Evolutionary conservation across 129 eudicot species (phyloP).

Genomic region (Cynara cardunculus): DNA sequence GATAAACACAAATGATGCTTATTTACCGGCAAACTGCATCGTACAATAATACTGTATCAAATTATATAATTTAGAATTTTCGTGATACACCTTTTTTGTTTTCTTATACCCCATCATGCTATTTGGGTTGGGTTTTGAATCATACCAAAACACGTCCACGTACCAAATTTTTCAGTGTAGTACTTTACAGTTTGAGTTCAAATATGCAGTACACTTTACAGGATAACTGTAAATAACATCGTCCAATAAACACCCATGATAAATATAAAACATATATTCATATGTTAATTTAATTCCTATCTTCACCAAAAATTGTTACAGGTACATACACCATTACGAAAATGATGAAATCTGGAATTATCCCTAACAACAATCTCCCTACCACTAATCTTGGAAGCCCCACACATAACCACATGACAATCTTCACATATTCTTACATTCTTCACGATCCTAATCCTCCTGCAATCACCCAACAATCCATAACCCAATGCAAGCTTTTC

Average conservation of each 20-base stretch:
- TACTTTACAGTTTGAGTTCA: too few species aligned
- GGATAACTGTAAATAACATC: neutral
- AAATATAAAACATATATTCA: neutral
- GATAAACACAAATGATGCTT: too few species aligned
- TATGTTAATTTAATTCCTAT: neutral
- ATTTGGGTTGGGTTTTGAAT: too few species aligned
- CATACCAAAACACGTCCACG: too few species aligned
- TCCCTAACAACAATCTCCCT: constrained; percentile 69
- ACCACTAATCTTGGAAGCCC: constrained; percentile 49
- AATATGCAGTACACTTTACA: neutral
- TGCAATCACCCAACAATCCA: constrained; percentile 37
- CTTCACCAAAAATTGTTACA: constrained; percentile 72
- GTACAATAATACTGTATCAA: too few species aligned
- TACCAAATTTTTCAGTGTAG: too few species aligned
- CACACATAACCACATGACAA: constrained; percentile 62
- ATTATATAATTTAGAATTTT: too few species aligned
- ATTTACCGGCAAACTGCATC: too few species aligned
- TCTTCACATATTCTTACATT: constrained; percentile 72
- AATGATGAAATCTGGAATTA: constrained; percentile 67
- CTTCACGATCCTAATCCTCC: constrained; percentile 52
- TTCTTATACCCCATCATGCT: too few species aligned
- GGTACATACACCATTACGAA: constrained; percentile 50
- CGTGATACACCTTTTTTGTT: too few species aligned
- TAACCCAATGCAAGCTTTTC: constrained; percentile 71
- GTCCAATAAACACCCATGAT: neutral